phyloP scores from a whole-genome alignment of 202 grass and related monocot species.

The Cymbopogon flexuosus region DNA sequence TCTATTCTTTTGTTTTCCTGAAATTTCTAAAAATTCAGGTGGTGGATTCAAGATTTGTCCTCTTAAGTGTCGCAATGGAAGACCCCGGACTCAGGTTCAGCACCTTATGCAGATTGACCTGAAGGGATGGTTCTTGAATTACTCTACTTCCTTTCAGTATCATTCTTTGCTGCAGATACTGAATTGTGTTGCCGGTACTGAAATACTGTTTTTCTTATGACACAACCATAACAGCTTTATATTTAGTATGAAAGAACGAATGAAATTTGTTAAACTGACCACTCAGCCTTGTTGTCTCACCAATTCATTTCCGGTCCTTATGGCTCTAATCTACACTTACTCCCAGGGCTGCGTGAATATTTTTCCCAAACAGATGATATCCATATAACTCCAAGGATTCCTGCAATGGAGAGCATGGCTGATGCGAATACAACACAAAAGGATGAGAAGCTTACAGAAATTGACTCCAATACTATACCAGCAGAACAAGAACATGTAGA shows the following conservation, averaged over 20 bases:
- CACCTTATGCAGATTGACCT: constrained; percentile 95
- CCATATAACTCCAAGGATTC: constrained; percentile 62
- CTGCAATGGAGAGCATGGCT: constrained; percentile 66
- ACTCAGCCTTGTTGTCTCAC: background rate
- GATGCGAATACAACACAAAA: constrained; percentile 43
- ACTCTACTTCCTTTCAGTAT: constrained; percentile 81
- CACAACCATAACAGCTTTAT: constrained; percentile 1
- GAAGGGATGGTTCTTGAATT: constrained; percentile 79
- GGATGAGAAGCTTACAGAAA: constrained; percentile 39
- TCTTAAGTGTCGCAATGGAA: constrained; percentile 66
- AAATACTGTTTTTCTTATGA: constrained; percentile 10
- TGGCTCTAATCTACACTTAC: constrained; percentile 22
- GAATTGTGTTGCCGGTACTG: constrained; percentile 76
- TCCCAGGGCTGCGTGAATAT: constrained; percentile 75
- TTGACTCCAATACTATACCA: constrained; percentile 38
- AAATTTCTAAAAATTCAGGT: constrained; percentile 55
- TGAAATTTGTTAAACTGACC: background rate
- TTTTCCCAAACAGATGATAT: constrained; percentile 90
- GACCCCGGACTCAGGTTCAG: constrained; percentile 75
- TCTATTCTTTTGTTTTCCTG: background rate
- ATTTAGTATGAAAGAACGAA: background rate
- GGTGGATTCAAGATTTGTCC: constrained; percentile 95
- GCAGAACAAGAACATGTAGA: constrained; percentile 27
- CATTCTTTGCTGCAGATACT: constrained; percentile 82
- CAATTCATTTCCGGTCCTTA: constrained; percentile 15